Evolutionary conservation across 225 moss, liverwort and hornwort genomes (phyloP), one percentile per base, ranked within the genome.

Genomic region (Lunularia cruciata): DNA sequence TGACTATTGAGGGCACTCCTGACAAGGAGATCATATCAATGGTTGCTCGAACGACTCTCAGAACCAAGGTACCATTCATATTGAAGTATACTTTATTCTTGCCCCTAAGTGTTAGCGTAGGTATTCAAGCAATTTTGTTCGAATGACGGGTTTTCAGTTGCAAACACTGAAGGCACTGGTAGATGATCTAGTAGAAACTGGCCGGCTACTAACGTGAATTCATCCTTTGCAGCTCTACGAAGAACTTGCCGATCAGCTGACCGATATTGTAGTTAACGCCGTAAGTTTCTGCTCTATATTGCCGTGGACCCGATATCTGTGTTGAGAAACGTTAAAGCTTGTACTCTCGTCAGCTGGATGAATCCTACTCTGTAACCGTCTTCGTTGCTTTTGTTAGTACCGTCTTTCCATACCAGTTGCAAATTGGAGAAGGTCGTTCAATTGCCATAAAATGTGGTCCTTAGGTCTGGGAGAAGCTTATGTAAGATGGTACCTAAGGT

Each of bases 231-330:
- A 86, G 86, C 87, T 98, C 38, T 87, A 98, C 49, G 92, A 98
- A 79, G 90, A 90, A 74, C 89, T 98, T 28, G 96, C 96, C 10
- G 92, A 98, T 71, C 89, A 87, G 74, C 78, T 98, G 66, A 98
- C 96, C 30, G 87, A 98, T 32, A 91, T 93, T 34, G 96, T 98
- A 34, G 92, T 89, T 18, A 85, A 92, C 54, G 89, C 96, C 43
- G 92, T 98, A 73, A 66, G 80, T 73, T 19, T 31, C 37, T 27
- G 20, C 38, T n/a, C 33, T 47, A 30, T 30, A 0, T 63, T 40
- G 3, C 34, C 8, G 33, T n/a, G 2, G 9, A 22, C 3, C 4
- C 11, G 11, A 6, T 11, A 10, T 60, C 7, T 36, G 6, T 38
- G 0, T 25, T 40, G 38, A 13, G 34, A 10, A 22, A 43, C 16